Base-by-base conservation (phyloP, 495 filamentous ascomycete genomes). In the Talaromyces wortmannii region DNA sequence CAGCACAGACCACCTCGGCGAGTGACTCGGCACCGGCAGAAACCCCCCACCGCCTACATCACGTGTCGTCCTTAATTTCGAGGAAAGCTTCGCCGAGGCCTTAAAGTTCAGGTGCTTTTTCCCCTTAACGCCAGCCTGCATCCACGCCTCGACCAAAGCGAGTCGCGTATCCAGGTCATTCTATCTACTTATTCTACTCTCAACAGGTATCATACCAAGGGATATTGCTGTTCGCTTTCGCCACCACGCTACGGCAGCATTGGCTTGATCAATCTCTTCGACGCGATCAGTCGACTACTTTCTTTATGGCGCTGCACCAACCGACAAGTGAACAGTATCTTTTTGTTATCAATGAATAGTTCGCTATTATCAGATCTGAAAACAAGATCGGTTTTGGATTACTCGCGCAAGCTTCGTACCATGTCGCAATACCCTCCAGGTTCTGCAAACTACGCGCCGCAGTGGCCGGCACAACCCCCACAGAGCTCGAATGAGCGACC, bases 371-470 rank as follows among this genome's bases (percentile, higher is more conserved):
- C 23, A 23, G 23, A 23, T 23, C 23, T 23, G 23, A 23, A 23
- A 23, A 23, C 23, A 23, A 23, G 23, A 4, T 4, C 23, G 4
- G 23, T 23, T 23, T 23, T 1, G 23, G 4, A 23, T 23, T 23
- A 23, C 23, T 23, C 23, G 23, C 23, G 23, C 23, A 23, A 23
- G 23, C 23, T 23, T 52, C 50, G 16, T 43, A 69, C 53, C 54
- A 85, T 85, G 83, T 77, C 79, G 42, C 73, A 79, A 57, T 79
- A 85, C 66, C 78, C 79, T 63, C 78, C 78, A 50, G 73, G 67
- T 13, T 65, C 66, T 36, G 54, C 63, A 31, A 64, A 65, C 53
- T 68, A 69, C 53, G 56, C 63, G 7, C 62, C 53, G 32, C 69
- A 67, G 59, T 76, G 73, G 73, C 62, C 62, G 50, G 48, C 61